phyloP scores from a whole-genome alignment of 164 flowering plant genomes.

The Magnolia kwangsiensis region DNA sequence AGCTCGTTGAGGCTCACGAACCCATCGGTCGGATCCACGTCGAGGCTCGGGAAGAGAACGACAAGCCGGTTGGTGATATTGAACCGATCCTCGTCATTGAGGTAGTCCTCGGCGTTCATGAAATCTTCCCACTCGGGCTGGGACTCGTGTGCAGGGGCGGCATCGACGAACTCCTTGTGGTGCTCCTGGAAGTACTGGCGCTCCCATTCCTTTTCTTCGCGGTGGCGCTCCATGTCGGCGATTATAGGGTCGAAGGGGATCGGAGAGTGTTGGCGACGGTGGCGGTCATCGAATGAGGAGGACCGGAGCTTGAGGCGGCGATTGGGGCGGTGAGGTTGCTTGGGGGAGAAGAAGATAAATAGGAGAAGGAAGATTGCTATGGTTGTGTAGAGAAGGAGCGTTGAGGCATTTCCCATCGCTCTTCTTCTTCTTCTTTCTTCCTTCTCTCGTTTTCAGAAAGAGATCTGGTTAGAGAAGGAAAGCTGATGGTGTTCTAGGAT shows the following conservation, averaged over 20 bases:
- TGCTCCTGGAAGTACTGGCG: constrained; percentile 37
- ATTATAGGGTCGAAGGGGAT: constrained; percentile 86
- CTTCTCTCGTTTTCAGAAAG: no score
- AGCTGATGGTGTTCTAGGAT: no score
- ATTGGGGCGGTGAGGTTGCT: constrained; percentile 54
- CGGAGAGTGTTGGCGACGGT: constrained; percentile 39
- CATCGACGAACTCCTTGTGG: constrained; percentile 12
- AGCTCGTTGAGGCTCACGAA: constrained; percentile 56
- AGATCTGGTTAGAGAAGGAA: no score
- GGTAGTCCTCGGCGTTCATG: constrained; percentile 83
- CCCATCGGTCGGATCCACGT: constrained; percentile 76
- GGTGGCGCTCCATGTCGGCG: constrained; percentile 81
- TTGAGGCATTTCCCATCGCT: constrained; percentile 32
- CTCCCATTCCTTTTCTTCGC: constrained; percentile 86
- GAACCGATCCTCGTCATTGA: constrained; percentile 82
- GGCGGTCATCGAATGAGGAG: constrained; percentile 82
- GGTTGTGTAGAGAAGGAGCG: constrained; percentile 54
- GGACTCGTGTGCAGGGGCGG: constrained; percentile 24
- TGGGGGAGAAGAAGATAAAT: constrained; percentile 56
- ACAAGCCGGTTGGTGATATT: constrained; percentile 67
- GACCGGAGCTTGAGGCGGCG: constrained; percentile 40
- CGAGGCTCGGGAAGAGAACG: constrained; percentile 75
- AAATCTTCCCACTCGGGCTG: constrained; percentile 98
- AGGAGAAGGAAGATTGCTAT: constrained; percentile 55
- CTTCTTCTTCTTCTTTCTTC: neutral